Evolutionary conservation across 257 asterid species (phyloP), one percentile per base, ranked within the genome.

Genomic region (Sherardia arvensis): DNA sequence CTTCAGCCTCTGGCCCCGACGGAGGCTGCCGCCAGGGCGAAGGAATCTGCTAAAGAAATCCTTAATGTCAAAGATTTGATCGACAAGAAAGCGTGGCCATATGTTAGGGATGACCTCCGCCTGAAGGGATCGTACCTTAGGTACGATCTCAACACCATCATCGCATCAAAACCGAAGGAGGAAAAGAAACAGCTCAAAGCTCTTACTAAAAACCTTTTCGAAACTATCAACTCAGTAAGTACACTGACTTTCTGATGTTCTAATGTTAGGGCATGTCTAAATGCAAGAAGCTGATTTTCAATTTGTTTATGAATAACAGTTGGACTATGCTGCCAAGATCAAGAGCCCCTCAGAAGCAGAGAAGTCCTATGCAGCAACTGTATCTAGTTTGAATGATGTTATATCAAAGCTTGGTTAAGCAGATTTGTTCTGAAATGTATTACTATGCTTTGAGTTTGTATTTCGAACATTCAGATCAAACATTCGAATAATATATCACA

Each of bases 51-150:
- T 40, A 81, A 83, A 67, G 97, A 90, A 11, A 93, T 93, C 30
- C 27, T 85, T 5, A 79, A 69, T 0, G 97, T 90, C 45, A 90
- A 90, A 74, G 36, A 68, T 0, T 59, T 69, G 20, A 93, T 93
- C 36, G 89, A 84, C 36, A 90, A 87, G 79, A 87, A 93, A 81
- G 96, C 97, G 3, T 93, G 97, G 99, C 94, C 97, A 0, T 93
- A 90, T 18, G 96, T 93, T 56, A 94, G 80, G 40, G 81, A 76
- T 45, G 97, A 90, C 80, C 96, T 90, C 21, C 97, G 99, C 48
- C 62, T 71, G 0, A 85, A 47, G 79, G 95, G 96, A 1, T 72
- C 49, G 7, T 90, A 78, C 66, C 95, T 93, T 64, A 90, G 97
- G 48, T 93, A n/a, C 27, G 97, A 93, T 65, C 96, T 93, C 85